Evolutionary conservation across 2,329 filamentous ascomycete species (phyloP), one percentile per base, ranked within the genome.

Genomic region (Epichloe gansuensis): DNA sequence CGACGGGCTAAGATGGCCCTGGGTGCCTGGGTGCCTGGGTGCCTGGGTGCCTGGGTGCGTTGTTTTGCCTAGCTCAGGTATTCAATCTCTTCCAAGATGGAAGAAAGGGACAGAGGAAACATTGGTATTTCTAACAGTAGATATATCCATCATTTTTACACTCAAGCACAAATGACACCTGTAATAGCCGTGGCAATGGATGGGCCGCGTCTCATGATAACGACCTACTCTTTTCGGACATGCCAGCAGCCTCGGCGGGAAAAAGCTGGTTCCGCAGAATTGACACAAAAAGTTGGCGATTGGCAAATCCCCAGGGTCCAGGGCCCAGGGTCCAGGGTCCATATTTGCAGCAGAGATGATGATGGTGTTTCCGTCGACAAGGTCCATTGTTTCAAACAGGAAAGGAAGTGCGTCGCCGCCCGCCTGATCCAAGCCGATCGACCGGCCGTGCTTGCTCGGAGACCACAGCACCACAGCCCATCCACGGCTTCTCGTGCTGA

Each of bases 131-230:
- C 47, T 38, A 4, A n/a, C 17, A 13, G 13, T 13, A 21, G 17
- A 21, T 21, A 9, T 28, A 7, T 21, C 15, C 7, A 34, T 23
- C 15, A n/a, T n/a, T n/a, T n/a, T n/a, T n/a, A 13, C 23, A 35
- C 25, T n/a, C 21, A 6, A 31, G 25, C 25, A 37, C 44, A 34
- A 34, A 13, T 37, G 38, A 43, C 49, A 37, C 56, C 57, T 52
- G 49, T 39, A 51, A 53, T 57, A 56, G 54, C 56, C 55, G 54
- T 51, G 37, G 39, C 41, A 46, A 28, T 45, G 52, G 56, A 52
- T 54, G 48, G 52, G 55, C 56, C 50, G 56, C 52, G 48, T 56
- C 47, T 52, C 43, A 28, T 49, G 37, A 34, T 17, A 42, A 37
- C 15, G 28, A 48, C 50, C 50, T 48, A 46, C 50, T 42, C 38